Conservation (phyloP, 2,329 filamentous ascomycete species). For the Verticillium nonalfalfae region DNA sequence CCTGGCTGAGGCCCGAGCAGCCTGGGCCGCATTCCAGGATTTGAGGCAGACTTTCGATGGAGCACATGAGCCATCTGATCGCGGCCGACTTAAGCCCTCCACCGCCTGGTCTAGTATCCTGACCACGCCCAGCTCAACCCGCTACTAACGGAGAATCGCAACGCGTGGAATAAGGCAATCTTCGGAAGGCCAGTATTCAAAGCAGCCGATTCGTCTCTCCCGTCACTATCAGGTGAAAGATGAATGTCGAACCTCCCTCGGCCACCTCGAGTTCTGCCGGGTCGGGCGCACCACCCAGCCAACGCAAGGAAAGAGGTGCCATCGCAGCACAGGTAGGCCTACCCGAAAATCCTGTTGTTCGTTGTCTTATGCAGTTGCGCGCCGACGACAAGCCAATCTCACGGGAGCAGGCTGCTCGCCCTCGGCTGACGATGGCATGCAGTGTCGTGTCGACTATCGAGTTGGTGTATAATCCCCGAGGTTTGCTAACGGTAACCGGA, state of each 20-base stretch:
- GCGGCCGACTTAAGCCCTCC: neutral
- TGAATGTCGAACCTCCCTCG: conserved; percentile 7
- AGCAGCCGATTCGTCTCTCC: neutral
- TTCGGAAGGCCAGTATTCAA: neutral
- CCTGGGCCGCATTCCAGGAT: neutral
- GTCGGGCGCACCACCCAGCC: conserved; percentile 21
- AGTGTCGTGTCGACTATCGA: neutral
- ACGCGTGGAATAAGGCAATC: neutral
- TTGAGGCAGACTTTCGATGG: neutral
- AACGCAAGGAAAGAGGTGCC: conserved; percentile 29
- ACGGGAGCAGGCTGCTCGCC: neutral
- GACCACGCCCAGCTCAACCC: neutral
- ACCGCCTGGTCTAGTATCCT: neutral
- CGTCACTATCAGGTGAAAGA: conserved; percentile 11
- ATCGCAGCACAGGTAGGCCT: conserved; percentile 30
- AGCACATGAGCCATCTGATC: neutral
- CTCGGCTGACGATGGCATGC: neutral
- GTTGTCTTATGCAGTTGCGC: neutral
- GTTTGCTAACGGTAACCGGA: neutral
- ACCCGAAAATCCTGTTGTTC: neutral
- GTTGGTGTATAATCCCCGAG: neutral
- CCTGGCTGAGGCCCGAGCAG: neutral
- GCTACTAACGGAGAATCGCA: neutral
- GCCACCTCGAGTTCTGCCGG: conserved; percentile 24
- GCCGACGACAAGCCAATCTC: neutral